Evolutionary conservation across 1,139 yeast genomes (phyloP).

Genomic region (Yamadazyma atlantica): DNA sequence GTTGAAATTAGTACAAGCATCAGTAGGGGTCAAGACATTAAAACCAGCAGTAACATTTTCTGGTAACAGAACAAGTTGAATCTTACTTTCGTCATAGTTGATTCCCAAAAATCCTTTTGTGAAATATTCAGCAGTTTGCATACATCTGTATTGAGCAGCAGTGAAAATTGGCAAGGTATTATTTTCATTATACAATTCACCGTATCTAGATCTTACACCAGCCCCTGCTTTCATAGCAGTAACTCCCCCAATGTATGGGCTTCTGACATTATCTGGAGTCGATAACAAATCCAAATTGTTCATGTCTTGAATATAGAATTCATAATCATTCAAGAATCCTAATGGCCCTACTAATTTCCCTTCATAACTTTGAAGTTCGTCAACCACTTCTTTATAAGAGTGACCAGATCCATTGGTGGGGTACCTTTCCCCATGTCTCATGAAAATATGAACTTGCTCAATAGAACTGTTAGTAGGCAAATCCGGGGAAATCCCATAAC

Average conservation of each 20-base stretch:
- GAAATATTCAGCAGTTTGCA: slow-evolving; percentile 29
- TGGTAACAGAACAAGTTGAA: slow-evolving; percentile 21
- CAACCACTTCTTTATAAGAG: slow-evolving; percentile 21
- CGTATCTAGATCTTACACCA: slow-evolving; percentile 29
- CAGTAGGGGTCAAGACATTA: slow-evolving; percentile 31
- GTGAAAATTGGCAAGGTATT: slow-evolving; percentile 28
- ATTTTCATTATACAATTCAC: slow-evolving; percentile 20
- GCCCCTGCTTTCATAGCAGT: slow-evolving; percentile 32
- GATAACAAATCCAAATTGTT: slow-evolving; percentile 29
- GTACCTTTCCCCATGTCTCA: slow-evolving; percentile 41
- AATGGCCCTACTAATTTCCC: slow-evolving; percentile 23
- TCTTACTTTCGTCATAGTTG: slow-evolving; percentile 16
- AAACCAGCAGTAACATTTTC: slow-evolving; percentile 26
- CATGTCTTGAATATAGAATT: slow-evolving; percentile 23
- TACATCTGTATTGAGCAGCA: slow-evolving; percentile 31
- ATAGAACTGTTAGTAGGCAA: slow-evolving; percentile 31
- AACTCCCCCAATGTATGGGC: slow-evolving; percentile 26
- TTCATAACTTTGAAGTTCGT: slow-evolving; percentile 19
- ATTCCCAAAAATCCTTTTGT: slow-evolving; percentile 30
- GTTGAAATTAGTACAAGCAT: slow-evolving; percentile 24
- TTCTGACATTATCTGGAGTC: slow-evolving; percentile 22
- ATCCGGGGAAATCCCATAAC: slow-evolving; percentile 34
- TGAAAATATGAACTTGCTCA: slow-evolving; percentile 34
- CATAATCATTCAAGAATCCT: slow-evolving; percentile 25
- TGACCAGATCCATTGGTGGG: slow-evolving; percentile 29